phyloP scores from a whole-genome alignment of 352 stramenopile species.

The Phytophthora melonis region DNA sequence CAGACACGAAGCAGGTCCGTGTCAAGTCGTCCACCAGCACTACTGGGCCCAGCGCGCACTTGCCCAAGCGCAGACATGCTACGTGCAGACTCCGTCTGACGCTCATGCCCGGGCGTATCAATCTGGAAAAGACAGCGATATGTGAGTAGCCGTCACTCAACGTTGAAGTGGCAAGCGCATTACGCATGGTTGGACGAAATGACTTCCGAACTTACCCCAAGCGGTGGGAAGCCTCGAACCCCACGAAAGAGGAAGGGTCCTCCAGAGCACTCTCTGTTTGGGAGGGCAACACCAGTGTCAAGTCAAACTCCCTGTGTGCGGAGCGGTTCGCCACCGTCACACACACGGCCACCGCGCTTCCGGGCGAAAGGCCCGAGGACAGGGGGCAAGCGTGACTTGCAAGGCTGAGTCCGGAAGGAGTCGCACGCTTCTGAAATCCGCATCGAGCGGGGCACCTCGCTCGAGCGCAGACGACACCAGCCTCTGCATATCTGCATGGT shows the following conservation, averaged over 20 bases:
- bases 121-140: conserved; percentile 28
- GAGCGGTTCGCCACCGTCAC: conserved; percentile 69
- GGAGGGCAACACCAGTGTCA: conserved; percentile 63
- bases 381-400: conserved; percentile 53
- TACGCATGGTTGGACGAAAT: conserved; percentile 8
- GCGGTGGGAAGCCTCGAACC: conserved; percentile 73
- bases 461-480: conserved; percentile 29
- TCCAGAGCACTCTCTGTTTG: conserved; percentile 3
- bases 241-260: conserved; percentile 40
- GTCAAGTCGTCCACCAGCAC: conserved; percentile 70
- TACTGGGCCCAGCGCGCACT: conserved; percentile 53
- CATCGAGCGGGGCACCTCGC: conserved; percentile 19
- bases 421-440: conserved; percentile 41
- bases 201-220: conserved; percentile 56
- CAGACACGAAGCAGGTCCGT: conserved; percentile 69
- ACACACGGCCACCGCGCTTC: conserved; percentile 41
- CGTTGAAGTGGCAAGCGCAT: conserved; percentile 11
- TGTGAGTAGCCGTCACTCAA: conserved; percentile 15
- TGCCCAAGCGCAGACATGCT: conserved; percentile 57
- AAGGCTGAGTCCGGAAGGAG: conserved; percentile 56
- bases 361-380: conserved; percentile 24
- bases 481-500: conserved; percentile 12
- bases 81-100: conserved; percentile 72
- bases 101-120: conserved; percentile 58
- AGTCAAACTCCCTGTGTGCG: conserved; percentile 57